phyloP scores from a whole-genome alignment of 495 filamentous ascomycete genomes.

The Neurospora sp. region DNA sequence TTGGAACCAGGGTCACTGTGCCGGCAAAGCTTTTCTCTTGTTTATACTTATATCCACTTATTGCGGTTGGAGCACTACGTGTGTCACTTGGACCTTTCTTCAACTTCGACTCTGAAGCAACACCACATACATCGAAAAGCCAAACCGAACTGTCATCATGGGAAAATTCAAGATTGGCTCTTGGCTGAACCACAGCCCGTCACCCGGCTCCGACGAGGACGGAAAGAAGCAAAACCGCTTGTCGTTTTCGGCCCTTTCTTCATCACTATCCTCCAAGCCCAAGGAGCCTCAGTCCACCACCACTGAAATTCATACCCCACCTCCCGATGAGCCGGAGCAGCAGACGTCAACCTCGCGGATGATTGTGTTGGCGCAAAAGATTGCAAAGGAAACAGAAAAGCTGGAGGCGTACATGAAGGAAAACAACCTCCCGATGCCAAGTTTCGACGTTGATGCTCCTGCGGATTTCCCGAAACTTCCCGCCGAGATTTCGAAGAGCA shows the following conservation, averaged over 20 bases:
- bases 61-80: not conserved
- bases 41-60: not conserved
- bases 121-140: not conserved
- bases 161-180: slow-evolving; percentile 23
- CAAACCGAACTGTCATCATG: slow-evolving; percentile 10
- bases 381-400: slow-evolving; percentile 29
- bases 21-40: not conserved
- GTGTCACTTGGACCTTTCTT: not conserved
- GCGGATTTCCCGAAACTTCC: slow-evolving; percentile 30
- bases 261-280: slow-evolving; percentile 4
- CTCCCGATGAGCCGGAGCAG: not conserved
- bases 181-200: slow-evolving; percentile 20
- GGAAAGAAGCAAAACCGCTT: slow-evolving; percentile 22
- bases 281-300: slow-evolving; percentile 11
- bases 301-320: not conserved
- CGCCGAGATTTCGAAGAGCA: slow-evolving; percentile 24
- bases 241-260: slow-evolving; percentile 15
- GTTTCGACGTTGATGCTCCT: slow-evolving; percentile 28
- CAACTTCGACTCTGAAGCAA: not conserved
- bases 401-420: slow-evolving; percentile 30
- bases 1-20: not conserved
- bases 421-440: slow-evolving; percentile 25
- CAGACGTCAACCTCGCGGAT: slow-evolving; percentile 20
- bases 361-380: slow-evolving; percentile 27
- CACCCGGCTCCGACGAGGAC: slow-evolving; percentile 14